Base-by-base conservation (phyloP, 2,329 filamentous ascomycete species). In the Ophiostoma quercus region DNA sequence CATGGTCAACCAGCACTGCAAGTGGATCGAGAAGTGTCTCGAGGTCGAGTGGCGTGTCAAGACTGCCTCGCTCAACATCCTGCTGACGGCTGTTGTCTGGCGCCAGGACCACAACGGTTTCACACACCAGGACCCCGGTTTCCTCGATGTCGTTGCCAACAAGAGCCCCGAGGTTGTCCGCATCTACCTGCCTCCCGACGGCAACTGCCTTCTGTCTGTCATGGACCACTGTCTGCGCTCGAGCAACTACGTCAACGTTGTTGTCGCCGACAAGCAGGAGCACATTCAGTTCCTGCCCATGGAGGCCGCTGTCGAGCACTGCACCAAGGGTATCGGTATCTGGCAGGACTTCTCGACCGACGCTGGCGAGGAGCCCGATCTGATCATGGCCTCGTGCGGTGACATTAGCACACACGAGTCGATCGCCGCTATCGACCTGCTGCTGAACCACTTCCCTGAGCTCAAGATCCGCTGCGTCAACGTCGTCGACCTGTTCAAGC, bases 1-100 rank as follows among this genome's bases (percentile, higher is more conserved):
- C 1, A 94, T 94, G 90, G 90, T 94, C 71, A 92, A 92, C 77
- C 90, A 85, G 80, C 90, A 94, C 80, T 92, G 90, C 82, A 94
- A 94, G 78, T 93, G 90, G 90, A 85, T 93, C 67, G 90, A 94
- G 78, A 94, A 93, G 80, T 91, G 88, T 73, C 81, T 88, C n/a
- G 90, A 93, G 76, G 88, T 93, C 25, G 87, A 90, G 75, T 94
- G 91, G 91, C 87, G 91, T 68, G 85, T 83, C 74, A 89, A 89
- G 77, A 81, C 93, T 12, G 85, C 90, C 9, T 92, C 90, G 0
- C 85, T 94, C 74, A 94, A 94, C 80, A 92, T 93, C 74, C 84
- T 94, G 16, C 83, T 93, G 69, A 93, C 91, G 0, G 87, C 89
- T 1, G 91, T 91, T 8, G 90, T 93, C 71, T 93, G 90, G 91